Evolutionary conservation across 1,284 basidiomycete species (phyloP), one percentile per base, ranked within the genome.

Genomic region (Apiotrichum veenhuisii): DNA sequence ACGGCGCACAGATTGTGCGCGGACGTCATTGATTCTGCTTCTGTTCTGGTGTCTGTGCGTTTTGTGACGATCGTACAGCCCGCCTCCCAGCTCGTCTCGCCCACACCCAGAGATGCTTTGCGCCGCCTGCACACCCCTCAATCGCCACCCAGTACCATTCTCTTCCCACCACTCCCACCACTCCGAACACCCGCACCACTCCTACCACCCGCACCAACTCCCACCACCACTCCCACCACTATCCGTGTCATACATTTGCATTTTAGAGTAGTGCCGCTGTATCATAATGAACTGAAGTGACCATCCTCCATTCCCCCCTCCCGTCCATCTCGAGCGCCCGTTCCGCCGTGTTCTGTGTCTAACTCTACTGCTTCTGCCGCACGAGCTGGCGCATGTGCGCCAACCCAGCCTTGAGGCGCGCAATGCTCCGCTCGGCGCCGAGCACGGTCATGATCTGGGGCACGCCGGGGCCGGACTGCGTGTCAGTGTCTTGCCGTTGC

Each of bases 401-500:
- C n/a, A 64, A 45, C 0, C 63, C 69, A 0, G 57, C 64, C 18
- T 54, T 37, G 20, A 72, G 50, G 5, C 71, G 54, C 20, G 46
- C 37, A 20, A 70, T 30, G 1, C 56, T 57, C 25, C 61, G 47
- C 5, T 68, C 65, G 1, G 45, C 40, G 5, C 72, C 72, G 0
- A 74, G 60, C 1, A 70, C 66, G 23, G 42, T 42, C 62, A 72
- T 66, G 25, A 71, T 60, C 17, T 63, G 61, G 1, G 72, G 67
- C 7, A 72, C 57, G 42, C 66, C 65, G 0, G 71, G 69, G 7
- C 71, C 72, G 47, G 64, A 54, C 65, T 71, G 47, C 14, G 23
- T 23, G 30, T 52, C 40, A 50, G 33, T 18, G 9, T 27, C 17
- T 1, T n/a, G 7, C 7, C 40, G 7, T 4, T 22, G 40, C 40